Evolutionary conservation across 1,139 yeast genomes (phyloP).

Genomic region (Geotrichum cucujoidarum): DNA sequence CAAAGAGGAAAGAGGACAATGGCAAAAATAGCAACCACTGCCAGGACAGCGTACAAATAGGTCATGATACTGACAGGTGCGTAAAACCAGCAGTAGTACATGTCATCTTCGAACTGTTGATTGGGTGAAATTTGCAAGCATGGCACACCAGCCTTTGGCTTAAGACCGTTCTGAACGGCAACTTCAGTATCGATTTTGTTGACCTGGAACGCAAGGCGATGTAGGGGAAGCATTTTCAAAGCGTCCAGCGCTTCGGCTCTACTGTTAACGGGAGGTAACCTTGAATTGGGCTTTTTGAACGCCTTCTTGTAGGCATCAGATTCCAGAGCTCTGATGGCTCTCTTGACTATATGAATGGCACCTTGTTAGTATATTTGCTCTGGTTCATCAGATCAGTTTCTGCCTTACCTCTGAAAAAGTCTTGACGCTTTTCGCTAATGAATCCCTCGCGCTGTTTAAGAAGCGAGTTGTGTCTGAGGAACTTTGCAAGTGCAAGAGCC

Average conservation of each 20-base stretch:
- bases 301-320: slow-evolving; percentile 64
- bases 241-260: slow-evolving; percentile 57
- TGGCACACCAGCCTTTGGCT: slow-evolving; percentile 74
- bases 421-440: slow-evolving; percentile 61
- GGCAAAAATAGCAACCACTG: slow-evolving; percentile 64
- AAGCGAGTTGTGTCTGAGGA: slow-evolving; percentile 55
- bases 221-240: slow-evolving; percentile 64
- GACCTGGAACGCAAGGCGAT: slow-evolving; percentile 67
- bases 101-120: slow-evolving; percentile 71
- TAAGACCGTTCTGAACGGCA: slow-evolving; percentile 55
- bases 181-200: slow-evolving; percentile 58
- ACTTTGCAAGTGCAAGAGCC: slow-evolving; percentile 64
- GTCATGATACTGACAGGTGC: slow-evolving; percentile 69
- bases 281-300: slow-evolving; percentile 48
- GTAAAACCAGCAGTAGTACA: slow-evolving; percentile 82
- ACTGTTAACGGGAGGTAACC: slow-evolving; percentile 53
- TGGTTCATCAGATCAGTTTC: no score
- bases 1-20: slow-evolving; percentile 90
- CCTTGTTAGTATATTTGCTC: not conserved
- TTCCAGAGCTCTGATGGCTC: slow-evolving; percentile 72
- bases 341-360: slow-evolving; percentile 45
- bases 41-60: slow-evolving; percentile 56
- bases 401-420: slow-evolving; percentile 63
- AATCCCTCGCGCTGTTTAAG: slow-evolving; percentile 80
- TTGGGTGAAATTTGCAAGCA: slow-evolving; percentile 59